Evolutionary conservation across 768 basidiomycete genomes (phyloP).

Genomic region (Boletus rufocinnamomeus): DNA sequence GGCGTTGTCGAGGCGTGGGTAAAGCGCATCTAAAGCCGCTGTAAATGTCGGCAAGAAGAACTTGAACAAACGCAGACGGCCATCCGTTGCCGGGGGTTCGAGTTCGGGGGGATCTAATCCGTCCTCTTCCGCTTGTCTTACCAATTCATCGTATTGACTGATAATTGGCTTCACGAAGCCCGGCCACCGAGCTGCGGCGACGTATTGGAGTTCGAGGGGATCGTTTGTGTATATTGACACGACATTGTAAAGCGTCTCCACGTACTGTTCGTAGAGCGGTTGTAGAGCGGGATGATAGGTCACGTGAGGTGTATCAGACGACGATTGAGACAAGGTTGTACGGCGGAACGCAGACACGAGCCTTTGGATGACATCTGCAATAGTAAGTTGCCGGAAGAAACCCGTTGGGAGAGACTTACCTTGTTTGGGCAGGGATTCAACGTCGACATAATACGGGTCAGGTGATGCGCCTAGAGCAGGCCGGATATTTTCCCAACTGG

Average conservation of each 20-base stretch:
- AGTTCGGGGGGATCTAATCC: conserved; percentile 31
- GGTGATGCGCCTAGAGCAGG: conserved; percentile 68
- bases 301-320: conserved; percentile 14
- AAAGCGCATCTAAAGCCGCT: conserved; percentile 62
- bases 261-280: conserved; percentile 66
- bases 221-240: conserved; percentile 68
- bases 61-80: conserved; percentile 64
- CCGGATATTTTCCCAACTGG: conserved; percentile 72
- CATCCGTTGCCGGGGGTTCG: conserved; percentile 51
- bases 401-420: conserved; percentile 39
- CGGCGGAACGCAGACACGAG: conserved; percentile 43
- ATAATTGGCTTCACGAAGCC: conserved; percentile 72
- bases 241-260: conserved; percentile 55
- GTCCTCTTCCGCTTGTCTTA: conserved; percentile 26
- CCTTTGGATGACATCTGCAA: conserved; percentile 36
- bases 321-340: conserved; percentile 6
- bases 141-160: conserved; percentile 41
- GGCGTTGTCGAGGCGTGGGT: conserved; percentile 69
- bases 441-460: conserved; percentile 69
- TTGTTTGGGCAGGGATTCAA: conserved; percentile 55
- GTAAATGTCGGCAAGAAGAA: conserved; percentile 65
- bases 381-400: not conserved
- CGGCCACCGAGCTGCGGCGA: conserved; percentile 80
- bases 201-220: conserved; percentile 69
- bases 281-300: conserved; percentile 57